phyloP scores from a whole-genome alignment of 805 yeast genomes.

The Kuraishia capsulata region DNA sequence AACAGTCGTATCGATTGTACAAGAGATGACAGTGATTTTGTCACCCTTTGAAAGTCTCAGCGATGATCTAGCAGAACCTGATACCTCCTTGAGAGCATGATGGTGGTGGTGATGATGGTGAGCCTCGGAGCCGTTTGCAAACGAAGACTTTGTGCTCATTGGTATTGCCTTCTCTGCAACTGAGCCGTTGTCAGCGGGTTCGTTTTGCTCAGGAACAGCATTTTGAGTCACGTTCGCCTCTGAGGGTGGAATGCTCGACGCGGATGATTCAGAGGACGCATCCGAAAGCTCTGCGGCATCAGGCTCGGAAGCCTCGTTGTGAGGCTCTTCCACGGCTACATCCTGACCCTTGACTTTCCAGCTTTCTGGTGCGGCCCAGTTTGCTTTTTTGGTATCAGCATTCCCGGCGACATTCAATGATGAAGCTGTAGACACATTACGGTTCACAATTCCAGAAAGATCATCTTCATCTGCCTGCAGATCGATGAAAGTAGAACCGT shows the following conservation, averaged over 20 bases:
- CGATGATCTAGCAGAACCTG: slow-evolving; percentile 22
- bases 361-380: slow-evolving; percentile 52
- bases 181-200: too few relatives aligned
- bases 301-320: slow-evolving; percentile 1
- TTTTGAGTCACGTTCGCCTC: background rate
- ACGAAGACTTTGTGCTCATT: background rate
- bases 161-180: background rate
- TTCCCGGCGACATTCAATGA: slow-evolving; percentile 13
- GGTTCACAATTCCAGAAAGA: background rate
- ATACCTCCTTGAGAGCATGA: slow-evolving; percentile 13
- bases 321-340: slow-evolving; percentile 2
- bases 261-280: background rate
- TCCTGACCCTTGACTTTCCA: slow-evolving; percentile 42
- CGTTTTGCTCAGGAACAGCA: background rate
- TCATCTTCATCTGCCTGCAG: background rate
- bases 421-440: background rate
- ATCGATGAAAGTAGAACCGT: too few relatives aligned
- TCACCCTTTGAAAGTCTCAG: slow-evolving; percentile 76
- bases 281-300: slow-evolving; percentile 1
- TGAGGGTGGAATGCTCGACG: background rate
- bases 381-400: slow-evolving; percentile 2
- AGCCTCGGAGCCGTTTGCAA: background rate
- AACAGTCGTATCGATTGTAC: slow-evolving; percentile 71
- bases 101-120: slow-evolving; percentile 10
- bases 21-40: slow-evolving; percentile 71